Percentiles rank a stretch among this genome's conserved stretches.
Conservation (phyloP, 2,329 filamentous ascomycete species). For the Colletotrichum musicola region DNA sequence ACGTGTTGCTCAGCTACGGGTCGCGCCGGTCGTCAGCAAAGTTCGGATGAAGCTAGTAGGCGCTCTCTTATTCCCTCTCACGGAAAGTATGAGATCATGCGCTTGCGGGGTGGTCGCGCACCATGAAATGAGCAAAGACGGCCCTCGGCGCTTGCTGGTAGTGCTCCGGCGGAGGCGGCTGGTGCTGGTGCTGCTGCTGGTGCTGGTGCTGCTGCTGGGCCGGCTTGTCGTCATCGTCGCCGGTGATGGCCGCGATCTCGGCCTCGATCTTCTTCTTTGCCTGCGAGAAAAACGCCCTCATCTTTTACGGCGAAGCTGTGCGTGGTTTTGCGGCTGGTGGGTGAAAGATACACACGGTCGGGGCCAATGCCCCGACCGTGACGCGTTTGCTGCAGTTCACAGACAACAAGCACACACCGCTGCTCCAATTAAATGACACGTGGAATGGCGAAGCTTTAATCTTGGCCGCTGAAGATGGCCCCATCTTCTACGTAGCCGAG, state of each 20-base stretch:
- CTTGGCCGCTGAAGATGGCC: slow-evolving; percentile 24
- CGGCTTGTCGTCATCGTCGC: slow-evolving; percentile 32
- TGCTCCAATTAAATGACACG: slow-evolving; percentile 39
- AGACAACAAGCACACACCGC: no score
- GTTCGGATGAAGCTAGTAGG: background rate
- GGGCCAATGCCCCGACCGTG: background rate
- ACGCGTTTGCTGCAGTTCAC: slow-evolving; percentile 24
- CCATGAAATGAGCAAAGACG: slow-evolving; percentile 37
- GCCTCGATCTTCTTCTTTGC: slow-evolving; percentile 37
- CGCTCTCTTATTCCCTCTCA: no score
- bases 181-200: slow-evolving; percentile 13
- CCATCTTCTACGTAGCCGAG: slow-evolving; percentile 25
- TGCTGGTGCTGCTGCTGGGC: slow-evolving; percentile 19
- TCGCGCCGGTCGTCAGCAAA: background rate
- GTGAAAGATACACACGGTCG: no score
- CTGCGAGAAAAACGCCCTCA: slow-evolving; percentile 37
- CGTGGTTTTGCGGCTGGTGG: no score
- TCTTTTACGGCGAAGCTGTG: background rate
- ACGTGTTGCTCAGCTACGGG: slow-evolving; percentile 35
- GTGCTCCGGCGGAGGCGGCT: slow-evolving; percentile 14
- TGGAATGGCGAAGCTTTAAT: slow-evolving; percentile 36
- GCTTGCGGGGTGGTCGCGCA: background rate
- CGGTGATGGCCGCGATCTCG: slow-evolving; percentile 35
- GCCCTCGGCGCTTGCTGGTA: slow-evolving; percentile 17
- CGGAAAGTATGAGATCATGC: no score